Evolutionary conservation across 164 flowering plant genomes (phyloP).

Genomic region (Litsea cubeba): DNA sequence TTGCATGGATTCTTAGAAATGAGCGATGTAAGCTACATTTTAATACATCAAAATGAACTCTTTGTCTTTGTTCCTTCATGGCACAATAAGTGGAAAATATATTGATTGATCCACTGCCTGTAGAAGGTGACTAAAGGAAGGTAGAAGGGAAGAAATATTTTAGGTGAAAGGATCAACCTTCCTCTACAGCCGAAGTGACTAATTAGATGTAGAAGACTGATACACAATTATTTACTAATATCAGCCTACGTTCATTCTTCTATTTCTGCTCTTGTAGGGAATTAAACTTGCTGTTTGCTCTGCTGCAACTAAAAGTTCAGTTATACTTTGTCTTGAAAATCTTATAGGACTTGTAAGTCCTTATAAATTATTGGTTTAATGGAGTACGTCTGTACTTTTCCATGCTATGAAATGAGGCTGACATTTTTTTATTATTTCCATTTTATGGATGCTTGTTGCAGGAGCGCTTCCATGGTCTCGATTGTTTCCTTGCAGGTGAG

Average conservation of each 20-base stretch:
- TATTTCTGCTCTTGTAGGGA: conserved; percentile 48
- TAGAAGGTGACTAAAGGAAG: background rate
- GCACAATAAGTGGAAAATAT: background rate
- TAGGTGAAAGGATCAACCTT: background rate
- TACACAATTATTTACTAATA: background rate
- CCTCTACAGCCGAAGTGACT: background rate
- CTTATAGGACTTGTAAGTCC: conserved; percentile 73
- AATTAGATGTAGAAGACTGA: background rate
- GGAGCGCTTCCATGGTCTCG: conserved; percentile 87
- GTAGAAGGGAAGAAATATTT: background rate
- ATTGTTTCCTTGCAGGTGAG: conserved; percentile 97
- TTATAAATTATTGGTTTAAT: background rate
- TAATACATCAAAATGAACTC: too few species aligned
- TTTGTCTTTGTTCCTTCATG: background rate
- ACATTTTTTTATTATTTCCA: background rate
- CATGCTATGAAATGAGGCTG: background rate
- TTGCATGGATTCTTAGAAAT: too few species aligned
- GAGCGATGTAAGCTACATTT: too few species aligned
- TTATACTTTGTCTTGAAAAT: conserved; percentile 86
- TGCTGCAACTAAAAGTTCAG: conserved; percentile 98
- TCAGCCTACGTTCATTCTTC: background rate
- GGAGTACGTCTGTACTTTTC: background rate
- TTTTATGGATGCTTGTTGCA: conserved; percentile 19
- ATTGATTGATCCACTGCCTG: background rate
- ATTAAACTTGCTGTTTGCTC: conserved; percentile 87